A percentile compares a stretch with the other conserved stretches of the same genome.
Evolutionary conservation across 73 alveolate genomes (phyloP).

Genomic region (Effrenium voratum): DNA sequence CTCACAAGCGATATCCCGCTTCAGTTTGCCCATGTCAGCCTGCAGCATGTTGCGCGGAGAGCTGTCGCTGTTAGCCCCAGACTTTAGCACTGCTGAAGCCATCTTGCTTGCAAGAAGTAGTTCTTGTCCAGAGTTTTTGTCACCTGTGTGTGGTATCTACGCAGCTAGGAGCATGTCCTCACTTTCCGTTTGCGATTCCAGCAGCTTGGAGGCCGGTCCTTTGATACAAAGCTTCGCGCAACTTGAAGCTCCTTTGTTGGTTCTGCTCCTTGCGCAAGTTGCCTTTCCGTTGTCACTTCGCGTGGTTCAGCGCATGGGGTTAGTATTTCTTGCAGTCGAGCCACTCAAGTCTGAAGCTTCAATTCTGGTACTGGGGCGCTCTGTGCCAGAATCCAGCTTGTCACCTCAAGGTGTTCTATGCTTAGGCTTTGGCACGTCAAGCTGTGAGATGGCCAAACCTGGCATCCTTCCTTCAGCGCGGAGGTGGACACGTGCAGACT

Average conservation of each 20-base stretch:
- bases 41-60: not conserved
- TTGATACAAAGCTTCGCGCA: not conserved
- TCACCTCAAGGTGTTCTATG: too few relatives aligned
- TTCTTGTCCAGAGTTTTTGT: not conserved
- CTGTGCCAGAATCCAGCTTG: too few relatives aligned
- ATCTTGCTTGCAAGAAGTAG: not conserved
- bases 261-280: not conserved
- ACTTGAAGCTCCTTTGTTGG: not conserved
- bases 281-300: not conserved
- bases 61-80: not conserved
- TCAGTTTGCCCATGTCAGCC: not conserved
- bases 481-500: too few relatives aligned
- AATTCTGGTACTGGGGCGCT: too few relatives aligned
- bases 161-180: not conserved
- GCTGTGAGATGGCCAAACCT: too few relatives aligned
- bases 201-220: not conserved
- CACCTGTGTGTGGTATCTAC: not conserved
- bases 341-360: too few relatives aligned
- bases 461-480: too few relatives aligned
- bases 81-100: not conserved
- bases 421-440: too few relatives aligned
- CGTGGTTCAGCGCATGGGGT: too few relatives aligned
- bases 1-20: not conserved
- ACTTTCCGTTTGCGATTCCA: constrained; percentile 12
- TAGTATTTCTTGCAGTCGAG: too few relatives aligned